Percentiles rank a stretch among this genome's conserved stretches.
Evolutionary conservation across 768 basidiomycete species (phyloP).

Genomic region (Phanerochaete carnosa): DNA sequence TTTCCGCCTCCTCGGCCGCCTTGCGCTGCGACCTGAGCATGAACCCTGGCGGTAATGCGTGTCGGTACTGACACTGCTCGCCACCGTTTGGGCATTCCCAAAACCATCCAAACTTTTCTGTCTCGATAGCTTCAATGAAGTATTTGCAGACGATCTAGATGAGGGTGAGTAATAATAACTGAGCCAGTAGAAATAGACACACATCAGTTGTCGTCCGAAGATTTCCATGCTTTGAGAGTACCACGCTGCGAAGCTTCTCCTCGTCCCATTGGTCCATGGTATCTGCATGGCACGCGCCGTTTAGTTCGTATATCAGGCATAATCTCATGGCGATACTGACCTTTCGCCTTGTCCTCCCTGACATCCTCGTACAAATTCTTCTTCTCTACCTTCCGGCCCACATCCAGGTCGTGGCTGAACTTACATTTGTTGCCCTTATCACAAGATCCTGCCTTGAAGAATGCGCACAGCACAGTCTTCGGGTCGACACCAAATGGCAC

Average conservation of each 20-base stretch:
- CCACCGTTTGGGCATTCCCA: constrained; percentile 94
- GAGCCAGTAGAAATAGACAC: constrained; percentile 19
- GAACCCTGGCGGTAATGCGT: constrained; percentile 94
- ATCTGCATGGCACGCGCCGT: constrained; percentile 43
- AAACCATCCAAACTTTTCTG: constrained; percentile 93
- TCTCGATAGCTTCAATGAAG: constrained; percentile 96
- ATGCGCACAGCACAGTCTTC: constrained; percentile 89
- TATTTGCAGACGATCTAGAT: constrained; percentile 92
- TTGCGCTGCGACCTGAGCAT: constrained; percentile 93
- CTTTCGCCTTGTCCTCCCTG: constrained; percentile 74
- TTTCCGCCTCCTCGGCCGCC: constrained; percentile 86
- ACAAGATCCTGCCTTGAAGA: constrained; percentile 88
- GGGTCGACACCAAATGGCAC: constrained; percentile 96
- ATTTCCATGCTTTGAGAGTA: constrained; percentile 84
- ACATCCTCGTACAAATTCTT: constrained; percentile 90
- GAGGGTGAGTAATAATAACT: neutral
- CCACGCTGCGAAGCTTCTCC: constrained; percentile 86
- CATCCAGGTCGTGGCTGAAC: constrained; percentile 91
- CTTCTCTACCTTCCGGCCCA: constrained; percentile 92
- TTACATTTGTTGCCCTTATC: constrained; percentile 96
- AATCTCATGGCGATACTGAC: constrained; percentile 36
- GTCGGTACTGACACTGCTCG: constrained; percentile 87
- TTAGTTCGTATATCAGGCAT: neutral
- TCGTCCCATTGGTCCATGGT: constrained; percentile 99
- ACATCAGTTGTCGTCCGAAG: constrained; percentile 92